Conservation (phyloP, 179 eudicot species). For the Pouteria campechiana region DNA sequence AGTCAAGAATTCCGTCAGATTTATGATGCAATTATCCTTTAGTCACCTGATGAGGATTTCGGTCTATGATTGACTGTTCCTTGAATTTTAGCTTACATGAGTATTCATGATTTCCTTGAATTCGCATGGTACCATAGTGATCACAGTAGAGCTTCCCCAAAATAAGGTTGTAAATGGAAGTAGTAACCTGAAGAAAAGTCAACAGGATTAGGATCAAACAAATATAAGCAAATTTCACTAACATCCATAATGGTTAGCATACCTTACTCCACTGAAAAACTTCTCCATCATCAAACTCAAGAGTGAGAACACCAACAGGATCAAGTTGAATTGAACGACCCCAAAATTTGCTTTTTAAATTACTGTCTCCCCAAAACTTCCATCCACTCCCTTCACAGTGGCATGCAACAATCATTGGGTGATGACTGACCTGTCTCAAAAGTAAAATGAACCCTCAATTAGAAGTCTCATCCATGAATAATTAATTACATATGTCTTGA, state of each 20-base stretch:
- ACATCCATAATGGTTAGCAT: constrained; percentile 3
- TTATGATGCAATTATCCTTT: not conserved
- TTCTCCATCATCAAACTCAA: constrained; percentile 97
- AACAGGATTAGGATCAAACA: not conserved
- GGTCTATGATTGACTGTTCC: constrained; percentile 92
- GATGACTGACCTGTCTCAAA: constrained; percentile 80
- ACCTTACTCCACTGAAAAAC: constrained; percentile 97
- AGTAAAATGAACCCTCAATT: too few relatives aligned
- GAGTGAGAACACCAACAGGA: constrained; percentile 75
- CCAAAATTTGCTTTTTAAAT: constrained; percentile 95
- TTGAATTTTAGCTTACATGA: constrained; percentile 84
- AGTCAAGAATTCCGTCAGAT: not conserved
- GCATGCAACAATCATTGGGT: constrained; percentile 92
- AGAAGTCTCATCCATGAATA: too few relatives aligned
- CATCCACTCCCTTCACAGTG: constrained; percentile 95
- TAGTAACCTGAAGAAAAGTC: constrained; percentile 61
- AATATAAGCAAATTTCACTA: too few relatives aligned
- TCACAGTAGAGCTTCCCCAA: constrained; percentile 89
- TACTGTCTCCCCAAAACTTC: constrained; percentile 96
- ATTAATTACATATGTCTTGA: too few relatives aligned
- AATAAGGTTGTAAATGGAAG: constrained; percentile 92
- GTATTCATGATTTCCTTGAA: constrained; percentile 64
- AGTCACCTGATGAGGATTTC: constrained; percentile 92
- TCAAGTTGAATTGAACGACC: constrained; percentile 97
- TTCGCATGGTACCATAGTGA: constrained; percentile 93